Evolutionary conservation across 306 rosid genomes (phyloP).

Genomic region (Ochetophila trinervis): DNA sequence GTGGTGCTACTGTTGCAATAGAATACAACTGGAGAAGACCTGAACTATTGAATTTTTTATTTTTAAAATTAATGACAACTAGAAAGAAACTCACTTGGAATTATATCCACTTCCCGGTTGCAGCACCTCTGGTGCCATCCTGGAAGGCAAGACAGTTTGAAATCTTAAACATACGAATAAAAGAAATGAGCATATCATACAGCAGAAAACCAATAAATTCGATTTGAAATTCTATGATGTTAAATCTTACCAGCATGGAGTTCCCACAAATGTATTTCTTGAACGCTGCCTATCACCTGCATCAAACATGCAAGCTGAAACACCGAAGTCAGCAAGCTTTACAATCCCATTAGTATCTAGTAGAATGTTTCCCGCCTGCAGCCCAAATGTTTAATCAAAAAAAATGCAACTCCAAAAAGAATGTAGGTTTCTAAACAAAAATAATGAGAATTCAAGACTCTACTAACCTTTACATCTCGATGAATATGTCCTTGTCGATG

Average conservation of each 20-base stretch:
- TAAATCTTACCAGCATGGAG: slow-evolving; percentile 86
- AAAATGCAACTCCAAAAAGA: slow-evolving; percentile 6
- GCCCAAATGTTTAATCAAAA: slow-evolving; percentile 3
- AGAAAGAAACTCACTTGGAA: slow-evolving; percentile 69
- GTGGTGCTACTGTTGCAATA: background rate
- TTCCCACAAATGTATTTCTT: slow-evolving; percentile 89
- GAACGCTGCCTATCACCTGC: slow-evolving; percentile 90
- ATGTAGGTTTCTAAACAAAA: background rate
- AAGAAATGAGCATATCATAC: slow-evolving; percentile 6
- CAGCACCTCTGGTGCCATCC: slow-evolving; percentile 99
- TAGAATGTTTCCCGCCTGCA: slow-evolving; percentile 89
- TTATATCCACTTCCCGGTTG: slow-evolving; percentile 98
- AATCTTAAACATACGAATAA: slow-evolving; percentile 12
- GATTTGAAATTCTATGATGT: background rate
- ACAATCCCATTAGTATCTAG: slow-evolving; percentile 71
- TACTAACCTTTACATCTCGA: slow-evolving; percentile 78
- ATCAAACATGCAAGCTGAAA: slow-evolving; percentile 95
- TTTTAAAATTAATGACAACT: background rate
- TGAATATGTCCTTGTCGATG: slow-evolving; percentile 95
- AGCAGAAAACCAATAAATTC: slow-evolving; percentile 3
- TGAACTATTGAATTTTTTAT: background rate
- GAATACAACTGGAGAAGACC: background rate
- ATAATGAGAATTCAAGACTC: background rate
- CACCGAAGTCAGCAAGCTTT: slow-evolving; percentile 96
- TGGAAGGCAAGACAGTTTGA: slow-evolving; percentile 23